A percentile compares a stretch with the other conserved stretches of the same genome.
phyloP scores from a whole-genome alignment of 1,139 yeast species.

The Geotrichum restrictum region DNA sequence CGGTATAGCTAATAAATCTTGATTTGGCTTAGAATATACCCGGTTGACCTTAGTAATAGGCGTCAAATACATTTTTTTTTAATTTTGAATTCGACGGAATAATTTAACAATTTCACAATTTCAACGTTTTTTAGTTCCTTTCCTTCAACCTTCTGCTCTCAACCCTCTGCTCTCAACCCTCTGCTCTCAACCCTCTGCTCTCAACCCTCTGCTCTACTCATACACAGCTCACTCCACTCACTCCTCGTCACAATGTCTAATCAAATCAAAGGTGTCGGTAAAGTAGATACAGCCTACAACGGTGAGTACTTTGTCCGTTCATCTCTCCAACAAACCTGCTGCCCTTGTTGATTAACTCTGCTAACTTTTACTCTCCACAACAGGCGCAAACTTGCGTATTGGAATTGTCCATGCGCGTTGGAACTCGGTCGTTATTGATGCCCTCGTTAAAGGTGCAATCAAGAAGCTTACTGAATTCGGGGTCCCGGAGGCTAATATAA shows the following conservation, averaged over 20 bases:
- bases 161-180: too few relatives aligned
- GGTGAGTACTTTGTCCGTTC: constrained; percentile 7
- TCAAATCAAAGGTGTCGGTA: constrained; percentile 20
- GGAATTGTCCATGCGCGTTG: constrained; percentile 95
- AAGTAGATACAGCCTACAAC: constrained; percentile 16
- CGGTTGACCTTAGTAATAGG: too few relatives aligned
- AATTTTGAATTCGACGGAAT: not conserved
- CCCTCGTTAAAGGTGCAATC: constrained; percentile 75
- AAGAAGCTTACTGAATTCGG: constrained; percentile 57
- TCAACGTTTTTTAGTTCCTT: too few relatives aligned
- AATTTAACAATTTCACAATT: too few relatives aligned
- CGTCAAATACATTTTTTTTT: too few relatives aligned
- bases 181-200: too few relatives aligned
- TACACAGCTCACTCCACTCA: too few relatives aligned
- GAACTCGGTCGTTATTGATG: constrained; percentile 74
- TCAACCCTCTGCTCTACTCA: too few relatives aligned
- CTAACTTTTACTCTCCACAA: too few relatives aligned
- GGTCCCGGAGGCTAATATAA: constrained; percentile 71
- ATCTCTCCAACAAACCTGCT: not conserved
- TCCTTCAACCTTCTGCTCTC: too few relatives aligned
- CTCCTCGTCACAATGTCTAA: constrained; percentile 9
- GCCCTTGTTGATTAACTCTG: too few relatives aligned
- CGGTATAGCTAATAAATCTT: not conserved
- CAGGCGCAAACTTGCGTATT: constrained; percentile 59
- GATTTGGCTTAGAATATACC: too few relatives aligned